Evolutionary conservation across 2,329 filamentous ascomycete genomes (phyloP).

Genomic region (Hypomyces rosellus): DNA sequence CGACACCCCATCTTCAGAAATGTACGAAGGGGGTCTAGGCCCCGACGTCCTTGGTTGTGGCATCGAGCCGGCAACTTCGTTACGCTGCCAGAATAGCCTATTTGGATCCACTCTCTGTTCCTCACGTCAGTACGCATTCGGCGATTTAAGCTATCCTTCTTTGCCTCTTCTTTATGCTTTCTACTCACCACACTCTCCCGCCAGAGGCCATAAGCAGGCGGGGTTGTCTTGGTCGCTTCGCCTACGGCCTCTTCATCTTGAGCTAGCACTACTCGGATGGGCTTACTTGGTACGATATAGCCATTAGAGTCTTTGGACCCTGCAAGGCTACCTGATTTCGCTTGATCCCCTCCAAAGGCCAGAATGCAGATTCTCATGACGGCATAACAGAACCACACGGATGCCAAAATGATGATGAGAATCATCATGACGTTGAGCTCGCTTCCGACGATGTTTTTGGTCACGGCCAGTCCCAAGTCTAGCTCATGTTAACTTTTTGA

Average conservation of each 20-base stretch:
- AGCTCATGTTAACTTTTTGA: neutral
- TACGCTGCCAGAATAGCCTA: slow-evolving; percentile 73
- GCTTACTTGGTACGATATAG: slow-evolving; percentile 63
- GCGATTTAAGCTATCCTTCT: no score
- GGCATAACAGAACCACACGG: slow-evolving; percentile 75
- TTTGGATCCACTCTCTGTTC: slow-evolving; percentile 68
- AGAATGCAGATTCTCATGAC: slow-evolving; percentile 68
- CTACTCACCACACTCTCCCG: slow-evolving; percentile 69
- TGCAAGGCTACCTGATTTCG: slow-evolving; percentile 17
- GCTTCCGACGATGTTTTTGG: slow-evolving; percentile 54
- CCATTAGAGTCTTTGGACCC: slow-evolving; percentile 49
- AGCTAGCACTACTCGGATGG: slow-evolving; percentile 70
- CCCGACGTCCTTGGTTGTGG: slow-evolving; percentile 21
- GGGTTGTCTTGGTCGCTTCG: slow-evolving; percentile 52
- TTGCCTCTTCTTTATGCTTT: no score
- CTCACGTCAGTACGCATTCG: slow-evolving; percentile 3
- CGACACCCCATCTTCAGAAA: slow-evolving; percentile 66
- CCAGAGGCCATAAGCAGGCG: slow-evolving; percentile 84
- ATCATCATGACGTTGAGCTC: slow-evolving; percentile 78
- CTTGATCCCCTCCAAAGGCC: slow-evolving; percentile 42
- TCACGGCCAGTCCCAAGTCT: slow-evolving; percentile 70
- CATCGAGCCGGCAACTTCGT: slow-evolving; percentile 32
- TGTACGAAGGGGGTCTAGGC: slow-evolving; percentile 65
- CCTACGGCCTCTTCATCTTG: slow-evolving; percentile 65
- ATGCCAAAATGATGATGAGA: slow-evolving; percentile 65